phyloP scores from a whole-genome alignment of 495 filamentous ascomycete species.

The Chaetomidium leptoderma region DNA sequence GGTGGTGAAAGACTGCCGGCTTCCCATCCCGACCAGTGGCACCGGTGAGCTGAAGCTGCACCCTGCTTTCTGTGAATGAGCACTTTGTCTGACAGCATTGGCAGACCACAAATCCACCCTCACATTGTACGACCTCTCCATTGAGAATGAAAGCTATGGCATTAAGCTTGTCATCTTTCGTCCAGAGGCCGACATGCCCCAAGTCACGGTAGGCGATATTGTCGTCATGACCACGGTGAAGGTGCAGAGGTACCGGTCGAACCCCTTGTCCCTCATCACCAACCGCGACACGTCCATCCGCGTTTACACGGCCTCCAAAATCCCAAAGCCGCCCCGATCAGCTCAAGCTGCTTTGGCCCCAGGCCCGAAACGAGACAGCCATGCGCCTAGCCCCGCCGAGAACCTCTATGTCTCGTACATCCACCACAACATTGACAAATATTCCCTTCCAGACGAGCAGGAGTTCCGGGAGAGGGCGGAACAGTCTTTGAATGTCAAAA shows the following conservation, averaged over 20 bases:
- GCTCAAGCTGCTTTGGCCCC: conserved; percentile 32
- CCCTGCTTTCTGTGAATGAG: background rate
- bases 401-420: conserved; percentile 41
- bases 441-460: conserved; percentile 40
- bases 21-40: conserved; percentile 39
- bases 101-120: conserved; percentile 42
- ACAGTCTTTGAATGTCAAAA: conserved; percentile 39
- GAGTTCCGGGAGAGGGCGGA: conserved; percentile 42
- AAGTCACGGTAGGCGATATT: conserved; percentile 37
- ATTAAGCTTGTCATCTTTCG: conserved; percentile 44
- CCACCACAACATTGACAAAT: conserved; percentile 40
- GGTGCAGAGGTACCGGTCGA: conserved; percentile 27
- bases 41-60: conserved; percentile 31
- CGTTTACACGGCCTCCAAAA: conserved; percentile 37
- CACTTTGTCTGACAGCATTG: conserved; percentile 5
- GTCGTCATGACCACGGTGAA: conserved; percentile 40
- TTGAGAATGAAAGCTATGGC: conserved; percentile 25
- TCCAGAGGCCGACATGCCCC: conserved; percentile 37
- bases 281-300: conserved; percentile 33
- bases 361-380: conserved; percentile 6
- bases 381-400: conserved; percentile 22
- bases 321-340: conserved; percentile 37
- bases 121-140: conserved; percentile 41
- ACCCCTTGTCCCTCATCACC: conserved; percentile 38
- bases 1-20: conserved; percentile 46